Evolutionary conservation across 768 basidiomycete species (phyloP).

Genomic region (Pleurotus cornucopiae): DNA sequence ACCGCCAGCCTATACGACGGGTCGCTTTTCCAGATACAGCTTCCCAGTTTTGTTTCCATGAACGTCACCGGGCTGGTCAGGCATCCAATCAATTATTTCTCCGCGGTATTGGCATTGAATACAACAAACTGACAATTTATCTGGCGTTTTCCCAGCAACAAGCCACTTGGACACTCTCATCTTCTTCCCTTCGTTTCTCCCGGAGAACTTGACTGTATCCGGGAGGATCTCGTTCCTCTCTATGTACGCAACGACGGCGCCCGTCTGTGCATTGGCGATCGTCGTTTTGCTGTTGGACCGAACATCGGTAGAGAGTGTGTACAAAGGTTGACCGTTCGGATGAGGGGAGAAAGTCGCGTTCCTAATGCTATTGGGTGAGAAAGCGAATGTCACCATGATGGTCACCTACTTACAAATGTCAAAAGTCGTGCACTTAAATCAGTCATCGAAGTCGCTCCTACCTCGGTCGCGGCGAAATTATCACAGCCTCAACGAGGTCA

Average conservation of each 20-base stretch:
- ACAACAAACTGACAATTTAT: background rate
- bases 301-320: slow-evolving; percentile 1
- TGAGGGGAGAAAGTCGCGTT: background rate
- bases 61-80: background rate
- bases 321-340: background rate
- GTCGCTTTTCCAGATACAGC: slow-evolving; percentile 4
- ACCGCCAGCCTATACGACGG: slow-evolving; percentile 2
- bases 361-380: slow-evolving; percentile 6
- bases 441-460: background rate
- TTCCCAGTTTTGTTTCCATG: slow-evolving; percentile 1
- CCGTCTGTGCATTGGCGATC: background rate
- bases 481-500: too few relatives aligned
- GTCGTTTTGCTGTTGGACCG: slow-evolving; percentile 1
- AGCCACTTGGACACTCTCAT: background rate
- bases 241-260: background rate
- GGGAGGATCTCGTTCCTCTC: slow-evolving; percentile 6
- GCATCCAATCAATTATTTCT: background rate
- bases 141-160: background rate
- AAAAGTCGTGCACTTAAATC: too few relatives aligned
- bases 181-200: slow-evolving; percentile 1
- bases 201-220: background rate
- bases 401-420: too few relatives aligned
- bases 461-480: too few relatives aligned
- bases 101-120: background rate
- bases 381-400: background rate